Conservation (phyloP, 192 early-diverging fungal species). For the Coemansia sp. region DNA sequence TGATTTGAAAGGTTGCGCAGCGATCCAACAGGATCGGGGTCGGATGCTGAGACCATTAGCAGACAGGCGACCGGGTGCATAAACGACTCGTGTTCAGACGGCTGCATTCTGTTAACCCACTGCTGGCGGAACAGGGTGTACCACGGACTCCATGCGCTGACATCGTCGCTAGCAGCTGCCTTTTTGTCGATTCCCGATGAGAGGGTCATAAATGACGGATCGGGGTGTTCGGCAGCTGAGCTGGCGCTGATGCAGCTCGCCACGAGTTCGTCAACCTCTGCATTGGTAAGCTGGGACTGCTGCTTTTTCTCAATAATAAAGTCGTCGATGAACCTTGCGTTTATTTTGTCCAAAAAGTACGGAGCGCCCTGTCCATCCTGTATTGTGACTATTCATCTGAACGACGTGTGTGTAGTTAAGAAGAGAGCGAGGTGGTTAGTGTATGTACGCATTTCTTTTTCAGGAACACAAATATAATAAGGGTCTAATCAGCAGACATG, state of each 20-base stretch:
- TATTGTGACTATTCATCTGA: constrained; percentile 32
- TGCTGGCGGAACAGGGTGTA: constrained; percentile 71
- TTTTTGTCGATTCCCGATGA: constrained; percentile 13
- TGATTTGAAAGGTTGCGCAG: constrained; percentile 59
- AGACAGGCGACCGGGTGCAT: constrained; percentile 90
- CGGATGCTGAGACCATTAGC: constrained; percentile 62
- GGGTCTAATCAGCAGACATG: no score
- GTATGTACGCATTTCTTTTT: neutral
- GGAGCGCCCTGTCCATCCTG: constrained; percentile 53
- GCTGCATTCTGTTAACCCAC: constrained; percentile 55
- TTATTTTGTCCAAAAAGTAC: constrained; percentile 50
- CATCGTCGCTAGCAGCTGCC: constrained; percentile 17
- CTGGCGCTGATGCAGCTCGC: constrained; percentile 10
- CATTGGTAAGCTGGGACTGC: neutral
- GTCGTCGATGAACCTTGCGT: constrained; percentile 36
- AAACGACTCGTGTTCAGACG: constrained; percentile 90
- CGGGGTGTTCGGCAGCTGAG: neutral
- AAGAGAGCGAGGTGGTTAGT: neutral
- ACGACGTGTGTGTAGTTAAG: neutral
- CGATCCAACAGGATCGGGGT: constrained; percentile 72
- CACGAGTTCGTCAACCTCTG: constrained; percentile 30
- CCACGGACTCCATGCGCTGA: constrained; percentile 68
- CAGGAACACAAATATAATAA: constrained; percentile 3
- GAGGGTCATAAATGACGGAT: constrained; percentile 18
- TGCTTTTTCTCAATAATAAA: constrained; percentile 27